Conservation (phyloP, 2,329 filamentous ascomycete species). For the Metarhizium rileyi region DNA sequence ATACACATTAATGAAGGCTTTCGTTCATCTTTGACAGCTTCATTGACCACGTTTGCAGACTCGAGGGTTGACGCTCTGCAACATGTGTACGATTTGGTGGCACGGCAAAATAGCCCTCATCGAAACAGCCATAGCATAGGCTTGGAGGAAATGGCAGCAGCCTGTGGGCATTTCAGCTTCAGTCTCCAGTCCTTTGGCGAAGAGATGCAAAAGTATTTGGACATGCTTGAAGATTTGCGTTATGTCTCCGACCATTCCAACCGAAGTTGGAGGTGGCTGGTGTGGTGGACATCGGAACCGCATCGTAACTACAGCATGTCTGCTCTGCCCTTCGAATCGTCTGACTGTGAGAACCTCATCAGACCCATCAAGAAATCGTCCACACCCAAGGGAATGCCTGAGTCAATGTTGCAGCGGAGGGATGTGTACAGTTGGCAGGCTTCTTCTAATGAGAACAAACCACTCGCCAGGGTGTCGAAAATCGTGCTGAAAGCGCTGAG, state of each 20-base stretch:
- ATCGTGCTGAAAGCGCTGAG: slow-evolving; percentile 30
- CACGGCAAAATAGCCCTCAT: slow-evolving; percentile 49
- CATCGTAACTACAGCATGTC: slow-evolving; percentile 7
- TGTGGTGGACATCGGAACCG: slow-evolving; percentile 49
- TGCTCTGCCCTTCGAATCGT: slow-evolving; percentile 12
- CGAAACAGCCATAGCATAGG: slow-evolving; percentile 66
- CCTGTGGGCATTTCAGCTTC: slow-evolving; percentile 86
- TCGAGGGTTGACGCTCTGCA: slow-evolving; percentile 64
- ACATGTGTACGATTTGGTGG: slow-evolving; percentile 65
- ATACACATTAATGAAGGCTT: slow-evolving; percentile 62
- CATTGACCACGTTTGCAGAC: slow-evolving; percentile 61
- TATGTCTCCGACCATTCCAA: slow-evolving; percentile 50
- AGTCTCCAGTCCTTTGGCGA: slow-evolving; percentile 79
- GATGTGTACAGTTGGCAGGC: slow-evolving; percentile 41
- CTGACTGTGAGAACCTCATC: slow-evolving; percentile 27
- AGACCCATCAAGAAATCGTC: slow-evolving; percentile 36
- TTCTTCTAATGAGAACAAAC: slow-evolving; percentile 28
- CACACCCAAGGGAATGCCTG: slow-evolving; percentile 39
- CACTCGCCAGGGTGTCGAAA: slow-evolving; percentile 32
- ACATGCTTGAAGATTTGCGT: slow-evolving; percentile 72
- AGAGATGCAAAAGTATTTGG: slow-evolving; percentile 70
- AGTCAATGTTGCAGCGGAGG: slow-evolving; percentile 34
- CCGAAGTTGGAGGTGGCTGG: slow-evolving; percentile 68
- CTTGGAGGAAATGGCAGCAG: slow-evolving; percentile 85
- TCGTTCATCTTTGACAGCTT: slow-evolving; percentile 62